Conservation (phyloP, 495 filamentous ascomycete species). For the Tuber borchii region DNA sequence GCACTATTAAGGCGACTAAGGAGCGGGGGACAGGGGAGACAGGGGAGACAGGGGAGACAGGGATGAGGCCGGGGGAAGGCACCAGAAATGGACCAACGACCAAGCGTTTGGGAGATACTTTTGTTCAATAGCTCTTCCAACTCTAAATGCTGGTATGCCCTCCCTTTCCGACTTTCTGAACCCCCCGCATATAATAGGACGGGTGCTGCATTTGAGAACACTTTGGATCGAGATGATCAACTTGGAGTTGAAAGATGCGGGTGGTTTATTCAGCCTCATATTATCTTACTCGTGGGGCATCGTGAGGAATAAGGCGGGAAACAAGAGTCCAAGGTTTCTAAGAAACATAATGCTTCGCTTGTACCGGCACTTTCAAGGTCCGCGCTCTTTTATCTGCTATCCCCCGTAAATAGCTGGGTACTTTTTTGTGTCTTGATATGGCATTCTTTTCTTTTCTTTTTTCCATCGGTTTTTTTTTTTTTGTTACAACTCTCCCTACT, state of each 20-base stretch:
- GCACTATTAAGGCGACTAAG: background rate
- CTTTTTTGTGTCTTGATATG: background rate
- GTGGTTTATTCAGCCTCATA: background rate
- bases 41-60: background rate
- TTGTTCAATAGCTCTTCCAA: background rate
- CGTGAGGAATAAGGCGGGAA: background rate
- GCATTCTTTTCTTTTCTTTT: background rate
- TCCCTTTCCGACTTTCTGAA: background rate
- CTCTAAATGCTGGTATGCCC: background rate
- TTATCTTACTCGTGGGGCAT: background rate
- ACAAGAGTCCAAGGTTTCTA: background rate
- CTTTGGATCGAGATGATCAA: background rate
- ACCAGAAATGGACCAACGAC: background rate
- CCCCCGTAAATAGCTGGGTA: background rate
- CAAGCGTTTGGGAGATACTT: background rate
- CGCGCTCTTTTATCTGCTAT: background rate
- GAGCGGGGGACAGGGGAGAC: background rate
- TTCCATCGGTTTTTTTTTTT: background rate
- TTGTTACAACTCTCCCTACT: background rate
- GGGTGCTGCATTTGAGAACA: background rate
- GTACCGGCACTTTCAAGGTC: background rate
- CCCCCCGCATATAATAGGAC: background rate
- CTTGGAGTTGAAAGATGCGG: background rate
- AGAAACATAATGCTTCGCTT: background rate
- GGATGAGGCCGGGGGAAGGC: background rate